Evolutionary conservation across 352 stramenopile genomes (phyloP).

Genomic region (Hyaloperonospora brassicae): DNA sequence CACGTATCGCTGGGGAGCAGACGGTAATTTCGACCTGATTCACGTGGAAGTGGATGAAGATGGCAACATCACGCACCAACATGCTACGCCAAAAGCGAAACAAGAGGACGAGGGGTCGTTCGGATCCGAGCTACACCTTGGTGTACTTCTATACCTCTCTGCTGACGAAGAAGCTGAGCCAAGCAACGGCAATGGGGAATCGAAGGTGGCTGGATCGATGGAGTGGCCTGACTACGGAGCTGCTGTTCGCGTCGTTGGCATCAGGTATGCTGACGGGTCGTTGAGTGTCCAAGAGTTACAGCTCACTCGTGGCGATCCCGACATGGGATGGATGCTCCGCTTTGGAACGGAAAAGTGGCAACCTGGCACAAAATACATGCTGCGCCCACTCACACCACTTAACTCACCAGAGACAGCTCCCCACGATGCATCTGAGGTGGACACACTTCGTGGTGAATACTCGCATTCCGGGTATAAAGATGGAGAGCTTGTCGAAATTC

Average conservation of each 20-base stretch:
- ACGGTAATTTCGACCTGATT: constrained; percentile 81
- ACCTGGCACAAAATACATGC: constrained; percentile 74
- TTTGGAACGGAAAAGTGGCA: constrained; percentile 86
- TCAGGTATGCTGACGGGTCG: constrained; percentile 42
- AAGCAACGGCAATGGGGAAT: constrained; percentile 2
- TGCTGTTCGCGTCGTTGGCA: constrained; percentile 55
- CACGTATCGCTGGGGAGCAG: constrained; percentile 83
- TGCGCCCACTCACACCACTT: constrained; percentile 26
- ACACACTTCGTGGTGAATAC: constrained; percentile 51
- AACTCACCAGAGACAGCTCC: constrained; percentile 5
- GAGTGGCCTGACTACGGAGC: constrained; percentile 82
- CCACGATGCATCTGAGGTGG: constrained; percentile 10
- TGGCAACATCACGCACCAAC: constrained; percentile 56
- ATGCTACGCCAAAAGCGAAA: constrained; percentile 65
- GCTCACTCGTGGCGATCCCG: constrained; percentile 66
- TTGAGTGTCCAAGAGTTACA: constrained; percentile 77
- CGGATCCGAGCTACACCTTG: constrained; percentile 67
- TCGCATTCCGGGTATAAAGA: constrained; percentile 43
- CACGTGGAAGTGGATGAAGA: constrained; percentile 80
- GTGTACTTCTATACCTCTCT: constrained; percentile 68
- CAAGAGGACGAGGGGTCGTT: constrained; percentile 69
- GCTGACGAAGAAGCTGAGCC: constrained; percentile 13
- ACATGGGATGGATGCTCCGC: constrained; percentile 82
- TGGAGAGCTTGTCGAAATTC: constrained; percentile 57
- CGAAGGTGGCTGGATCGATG: constrained; percentile 56